Base-by-base conservation (phyloP, 192 early-diverging fungal genomes). In the Dissophora ornata region DNA sequence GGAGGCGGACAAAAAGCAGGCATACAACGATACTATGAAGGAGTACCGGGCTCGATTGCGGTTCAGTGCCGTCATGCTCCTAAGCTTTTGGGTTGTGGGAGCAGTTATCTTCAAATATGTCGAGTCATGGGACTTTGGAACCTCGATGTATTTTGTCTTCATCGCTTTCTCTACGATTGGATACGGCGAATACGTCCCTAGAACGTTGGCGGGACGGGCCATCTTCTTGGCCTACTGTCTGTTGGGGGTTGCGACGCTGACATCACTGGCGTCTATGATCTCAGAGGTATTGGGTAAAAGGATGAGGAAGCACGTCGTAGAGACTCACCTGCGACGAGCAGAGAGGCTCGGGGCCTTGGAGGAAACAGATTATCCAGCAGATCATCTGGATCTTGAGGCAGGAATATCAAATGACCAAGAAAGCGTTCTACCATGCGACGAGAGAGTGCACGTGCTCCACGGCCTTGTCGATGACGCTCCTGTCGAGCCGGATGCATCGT, bases 261-360 rank as follows among this genome's bases (percentile, higher is more conserved):
- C 71, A 0, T 75, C 71, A 24, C 22, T 66, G 50, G 71, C 71
- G 15, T 67, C 71, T 5, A 21, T 75, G 15, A 67, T 75, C 3
- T 46, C 71, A 8, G 71, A 75, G 21, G 63, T 75, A 6, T 9
- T 75, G 42, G 61, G 63, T 19, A 75, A 75, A 36, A 11, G 56
- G 4, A 75, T 75, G 63, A 36, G 71, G 41, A 51, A 48, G 15
- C 71, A 75, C 49, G 57, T 75, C 4, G 71, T 75, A 33, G 57
- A 67, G 28, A 21, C 63, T 0, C 71, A 75, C 28, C 29, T 75
- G 36, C 22, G 34, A 9, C 28, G 52, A 21, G 16, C 16, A 28
- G 45, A 57, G 36, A 6, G 36, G 9, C 9, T 45, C 12, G 36
- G 16, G 21, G 56, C 48, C 28, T 13, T 69, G 24, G 56, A 49